phyloP scores from a whole-genome alignment of 2,329 filamentous ascomycete species.

The Talaromyces verruculosus region DNA sequence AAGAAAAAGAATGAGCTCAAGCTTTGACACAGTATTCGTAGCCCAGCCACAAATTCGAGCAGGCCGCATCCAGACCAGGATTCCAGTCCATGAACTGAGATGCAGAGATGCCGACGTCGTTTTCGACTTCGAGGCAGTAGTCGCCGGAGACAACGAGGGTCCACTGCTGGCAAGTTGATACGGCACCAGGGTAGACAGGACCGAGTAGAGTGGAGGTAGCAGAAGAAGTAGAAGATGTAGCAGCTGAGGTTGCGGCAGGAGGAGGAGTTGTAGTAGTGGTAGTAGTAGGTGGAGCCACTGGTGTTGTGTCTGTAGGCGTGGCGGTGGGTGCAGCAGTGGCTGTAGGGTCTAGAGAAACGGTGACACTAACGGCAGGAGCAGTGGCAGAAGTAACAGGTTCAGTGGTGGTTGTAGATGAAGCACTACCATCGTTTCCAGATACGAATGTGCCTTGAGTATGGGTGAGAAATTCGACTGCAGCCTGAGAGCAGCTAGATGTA shows the following conservation, averaged over 20 bases:
- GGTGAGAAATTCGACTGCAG: too few species aligned
- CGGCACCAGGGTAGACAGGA: conserved; percentile 17
- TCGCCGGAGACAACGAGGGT: conserved; percentile 21
- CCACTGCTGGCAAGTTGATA: conserved; percentile 18
- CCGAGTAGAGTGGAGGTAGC: neutral
- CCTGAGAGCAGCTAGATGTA: too few species aligned
- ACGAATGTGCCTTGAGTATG: too few species aligned
- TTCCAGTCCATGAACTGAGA: conserved; percentile 20
- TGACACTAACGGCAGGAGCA: conserved; percentile 8
- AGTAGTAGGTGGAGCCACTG: neutral
- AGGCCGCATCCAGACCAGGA: conserved; percentile 15
- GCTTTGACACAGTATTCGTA: conserved; percentile 21
- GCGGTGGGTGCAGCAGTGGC: neutral
- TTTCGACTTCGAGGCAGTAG: conserved; percentile 19
- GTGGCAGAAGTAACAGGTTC: neutral
- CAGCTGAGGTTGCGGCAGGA: conserved; percentile 1
- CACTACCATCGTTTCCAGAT: neutral
- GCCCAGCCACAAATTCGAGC: conserved; percentile 20
- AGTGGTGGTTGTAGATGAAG: neutral
- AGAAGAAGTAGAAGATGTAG: neutral
- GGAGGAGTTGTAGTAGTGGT: neutral
- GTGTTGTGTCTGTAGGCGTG: neutral
- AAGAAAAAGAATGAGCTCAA: conserved; percentile 11
- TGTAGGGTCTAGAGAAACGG: conserved; percentile 3
- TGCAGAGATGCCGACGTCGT: conserved; percentile 15